These are phyloP conservation scores for Penicillium parvum DNA, from an alignment of 495 filamentous ascomycete species.

Conservation along the genomic window DNA sequence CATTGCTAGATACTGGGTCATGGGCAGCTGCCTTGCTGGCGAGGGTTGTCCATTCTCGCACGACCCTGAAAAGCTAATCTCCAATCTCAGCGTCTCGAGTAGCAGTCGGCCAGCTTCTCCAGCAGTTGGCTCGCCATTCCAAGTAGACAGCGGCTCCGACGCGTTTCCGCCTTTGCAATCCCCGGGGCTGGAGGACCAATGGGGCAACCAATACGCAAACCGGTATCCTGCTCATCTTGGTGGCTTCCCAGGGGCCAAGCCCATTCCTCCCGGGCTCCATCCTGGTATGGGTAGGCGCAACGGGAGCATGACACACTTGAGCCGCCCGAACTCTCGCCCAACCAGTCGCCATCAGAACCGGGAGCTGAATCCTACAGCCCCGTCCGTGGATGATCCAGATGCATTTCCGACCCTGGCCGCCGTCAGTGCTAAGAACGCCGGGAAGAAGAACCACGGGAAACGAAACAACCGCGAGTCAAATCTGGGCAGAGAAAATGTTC, in stretches of 20 bases:
- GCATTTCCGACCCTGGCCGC: conserved; percentile 93
- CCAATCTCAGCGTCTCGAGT: conserved; percentile 60
- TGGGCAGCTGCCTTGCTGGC: conserved; percentile 92
- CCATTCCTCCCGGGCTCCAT: conserved; percentile 25
- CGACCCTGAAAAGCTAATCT: conserved; percentile 79
- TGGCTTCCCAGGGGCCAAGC: conserved; percentile 30
- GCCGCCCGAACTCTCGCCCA: conserved; percentile 75
- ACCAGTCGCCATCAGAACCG: conserved; percentile 79
- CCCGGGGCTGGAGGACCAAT: conserved; percentile 49
- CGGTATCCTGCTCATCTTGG: conserved; percentile 38
- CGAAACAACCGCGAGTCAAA: conserved; percentile 68
- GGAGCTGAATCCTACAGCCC: conserved; percentile 60
- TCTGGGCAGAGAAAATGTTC: conserved; percentile 57
- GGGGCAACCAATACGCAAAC: conserved; percentile 45
- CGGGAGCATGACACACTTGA: conserved; percentile 36
- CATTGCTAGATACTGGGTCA: conserved; percentile 78
- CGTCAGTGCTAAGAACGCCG: conserved; percentile 62
- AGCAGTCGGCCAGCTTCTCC: conserved; percentile 35
- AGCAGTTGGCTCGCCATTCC: conserved; percentile 56
- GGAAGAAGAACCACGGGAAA: conserved; percentile 89
- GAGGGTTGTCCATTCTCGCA: conserved; percentile 96
- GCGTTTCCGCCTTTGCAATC: conserved; percentile 80
- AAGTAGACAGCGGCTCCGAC: conserved; percentile 69
- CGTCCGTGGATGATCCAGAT: conserved; percentile 86
- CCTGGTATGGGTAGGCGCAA: conserved; percentile 48